A percentile compares a stretch with the other conserved stretches of the same genome.
Conservation (phyloP, 2,329 filamentous ascomycete species). For the Metarhizium album region DNA sequence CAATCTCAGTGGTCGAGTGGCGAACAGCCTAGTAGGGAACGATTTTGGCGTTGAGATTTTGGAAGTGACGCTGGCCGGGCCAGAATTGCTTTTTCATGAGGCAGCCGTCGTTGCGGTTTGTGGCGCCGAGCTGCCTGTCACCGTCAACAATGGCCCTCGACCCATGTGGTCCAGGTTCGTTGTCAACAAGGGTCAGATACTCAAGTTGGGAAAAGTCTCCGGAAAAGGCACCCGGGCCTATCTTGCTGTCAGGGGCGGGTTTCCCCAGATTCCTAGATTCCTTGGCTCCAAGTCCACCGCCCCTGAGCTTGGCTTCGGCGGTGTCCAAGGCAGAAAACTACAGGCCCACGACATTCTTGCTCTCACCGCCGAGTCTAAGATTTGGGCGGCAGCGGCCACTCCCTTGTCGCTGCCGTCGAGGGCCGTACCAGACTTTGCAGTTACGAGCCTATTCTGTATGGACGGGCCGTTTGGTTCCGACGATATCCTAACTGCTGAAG, state of each 20-base stretch:
- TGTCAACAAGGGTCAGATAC: constrained; percentile 31
- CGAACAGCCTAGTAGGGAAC: constrained; percentile 51
- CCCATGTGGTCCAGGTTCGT: constrained; percentile 45
- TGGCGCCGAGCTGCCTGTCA: constrained; percentile 41
- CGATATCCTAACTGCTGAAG: constrained; percentile 28
- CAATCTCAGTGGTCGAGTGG: constrained; percentile 43
- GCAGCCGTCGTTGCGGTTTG: constrained; percentile 45
- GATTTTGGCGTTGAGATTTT: constrained; percentile 37
- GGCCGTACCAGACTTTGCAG: constrained; percentile 6
- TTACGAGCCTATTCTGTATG: constrained; percentile 15
- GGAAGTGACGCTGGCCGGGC: constrained; percentile 50
- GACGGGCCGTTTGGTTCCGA: constrained; percentile 21
- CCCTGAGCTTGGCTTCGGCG: constrained; percentile 46
- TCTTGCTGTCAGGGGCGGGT: constrained; percentile 37
- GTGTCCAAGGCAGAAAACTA: constrained; percentile 46
- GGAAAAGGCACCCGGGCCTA: constrained; percentile 44
- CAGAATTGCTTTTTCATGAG: constrained; percentile 44
- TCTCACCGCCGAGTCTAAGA: background rate
- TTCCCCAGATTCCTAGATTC: constrained; percentile 37
- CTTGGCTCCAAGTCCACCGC: constrained; percentile 50
- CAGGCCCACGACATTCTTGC: constrained; percentile 22
- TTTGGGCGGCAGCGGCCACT: background rate
- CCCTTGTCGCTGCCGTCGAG: constrained; percentile 3
- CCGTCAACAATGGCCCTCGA: constrained; percentile 35
- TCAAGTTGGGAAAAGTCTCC: constrained; percentile 43